Evolutionary conservation across 1,284 basidiomycete genomes (phyloP), one percentile per base, ranked within the genome.

Genomic region (Boletus mariae): DNA sequence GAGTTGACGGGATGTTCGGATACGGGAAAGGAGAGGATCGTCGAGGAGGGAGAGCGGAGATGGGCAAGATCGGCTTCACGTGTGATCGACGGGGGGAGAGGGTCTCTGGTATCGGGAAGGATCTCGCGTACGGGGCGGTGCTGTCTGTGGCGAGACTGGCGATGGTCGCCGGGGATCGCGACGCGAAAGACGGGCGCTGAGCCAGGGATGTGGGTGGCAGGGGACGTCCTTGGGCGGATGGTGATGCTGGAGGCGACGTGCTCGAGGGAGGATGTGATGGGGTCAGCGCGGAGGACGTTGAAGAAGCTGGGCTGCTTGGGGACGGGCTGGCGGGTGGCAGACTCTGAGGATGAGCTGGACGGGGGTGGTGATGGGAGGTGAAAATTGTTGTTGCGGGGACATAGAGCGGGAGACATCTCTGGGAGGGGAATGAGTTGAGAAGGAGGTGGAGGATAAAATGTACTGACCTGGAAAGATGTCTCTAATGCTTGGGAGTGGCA

Each of bases 401-500:
- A 35, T 35, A 35, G 34, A 35, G 34, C 34, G 34, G 34, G 13
- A 5, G 34, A 41, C 38, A 41, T 41, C 38, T 41, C 38, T 41
- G 38, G 44, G 31, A 37, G 50, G 0, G 25, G 34, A 20, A 7
- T 12, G 28, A 23, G 59, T 45, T 5, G 47, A 10, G 48, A 28
- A n/a, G 46, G 51, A 17, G n/a, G n/a, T n/a, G 11, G 3, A 0
- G 20, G 20, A 12, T 23, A 28, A 12, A 3, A 20, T 1, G 20
- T 12, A 45, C 71, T 35, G 60, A 77, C 80, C 80, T 44, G 80
- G 80, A 57, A 82, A 82, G 72, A 82, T 77, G 50, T 80, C 80
- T 17, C 78, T 73, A 45, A 82, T 82, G 59, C 78, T 77, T 15
- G 80, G 80, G 42, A 82, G 68, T 4, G 73, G 73, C 7, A 77